Evolutionary conservation across 2,329 filamentous ascomycete species (phyloP).

Genomic region (Neonectria ditissima): DNA sequence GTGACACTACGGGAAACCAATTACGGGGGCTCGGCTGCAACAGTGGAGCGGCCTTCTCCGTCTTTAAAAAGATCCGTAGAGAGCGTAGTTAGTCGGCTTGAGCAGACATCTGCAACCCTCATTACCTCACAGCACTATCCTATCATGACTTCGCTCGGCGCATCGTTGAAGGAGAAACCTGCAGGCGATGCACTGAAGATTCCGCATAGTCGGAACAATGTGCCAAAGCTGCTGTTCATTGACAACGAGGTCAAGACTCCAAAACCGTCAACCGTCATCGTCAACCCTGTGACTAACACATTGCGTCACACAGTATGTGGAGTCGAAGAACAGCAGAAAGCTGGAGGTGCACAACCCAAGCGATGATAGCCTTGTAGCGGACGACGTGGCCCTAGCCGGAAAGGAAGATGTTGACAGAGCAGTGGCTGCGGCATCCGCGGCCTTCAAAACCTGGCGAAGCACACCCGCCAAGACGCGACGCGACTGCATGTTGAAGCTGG

Average conservation of each 20-base stretch:
- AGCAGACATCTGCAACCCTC: neutral
- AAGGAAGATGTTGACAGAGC: constrained; percentile 60
- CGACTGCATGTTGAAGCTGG: constrained; percentile 58
- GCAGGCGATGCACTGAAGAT: constrained; percentile 30
- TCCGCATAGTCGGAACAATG: constrained; percentile 46
- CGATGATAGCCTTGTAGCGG: constrained; percentile 61
- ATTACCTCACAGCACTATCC: neutral
- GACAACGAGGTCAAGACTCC: constrained; percentile 49
- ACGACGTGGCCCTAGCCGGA: constrained; percentile 59
- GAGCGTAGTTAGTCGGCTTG: neutral
- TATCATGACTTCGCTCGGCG: constrained; percentile 41
- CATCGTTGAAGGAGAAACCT: constrained; percentile 35
- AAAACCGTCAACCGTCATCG: neutral
- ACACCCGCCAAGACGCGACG: constrained; percentile 52
- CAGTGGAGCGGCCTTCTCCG: neutral
- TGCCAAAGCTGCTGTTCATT: constrained; percentile 54
- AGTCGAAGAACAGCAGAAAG: constrained; percentile 58
- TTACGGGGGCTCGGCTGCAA: neutral
- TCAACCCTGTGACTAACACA: neutral
- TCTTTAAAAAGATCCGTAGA: neutral
- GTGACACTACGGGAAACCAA: neutral
- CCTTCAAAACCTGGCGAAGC: constrained; percentile 57
- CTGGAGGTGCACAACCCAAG: constrained; percentile 62
- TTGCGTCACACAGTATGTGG: constrained; percentile 47
- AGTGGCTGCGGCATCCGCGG: constrained; percentile 58